Evolutionary conservation across 768 basidiomycete species (phyloP).

Genomic region (Tulasnella sp.): DNA sequence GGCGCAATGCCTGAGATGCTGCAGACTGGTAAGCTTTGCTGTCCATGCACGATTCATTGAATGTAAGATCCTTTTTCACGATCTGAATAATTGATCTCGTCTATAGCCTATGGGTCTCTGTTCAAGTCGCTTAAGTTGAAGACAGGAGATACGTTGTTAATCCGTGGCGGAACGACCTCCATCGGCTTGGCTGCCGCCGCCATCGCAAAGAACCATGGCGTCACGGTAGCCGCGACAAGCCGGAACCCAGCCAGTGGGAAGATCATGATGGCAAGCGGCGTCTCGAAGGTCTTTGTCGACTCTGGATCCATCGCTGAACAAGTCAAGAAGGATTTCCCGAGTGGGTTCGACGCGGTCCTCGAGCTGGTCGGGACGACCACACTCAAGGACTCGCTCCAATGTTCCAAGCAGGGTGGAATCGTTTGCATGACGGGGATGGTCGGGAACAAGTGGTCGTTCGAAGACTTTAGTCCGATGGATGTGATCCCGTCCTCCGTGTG

Average conservation of each 20-base stretch:
- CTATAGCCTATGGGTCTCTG: not conserved
- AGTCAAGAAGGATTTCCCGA: too few species aligned
- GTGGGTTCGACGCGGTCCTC: not conserved
- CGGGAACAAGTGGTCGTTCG: too few species aligned
- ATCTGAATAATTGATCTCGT: too few species aligned
- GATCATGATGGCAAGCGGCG: not conserved
- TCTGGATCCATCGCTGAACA: not conserved
- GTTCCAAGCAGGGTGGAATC: not conserved
- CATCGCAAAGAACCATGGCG: not conserved
- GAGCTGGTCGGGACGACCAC: not conserved
- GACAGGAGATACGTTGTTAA: not conserved
- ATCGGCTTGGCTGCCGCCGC: constrained; percentile 1
- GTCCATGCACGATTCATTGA: too few species aligned
- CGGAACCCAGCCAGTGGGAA: not conserved
- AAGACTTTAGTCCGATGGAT: too few species aligned
- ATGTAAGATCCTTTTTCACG: too few species aligned
- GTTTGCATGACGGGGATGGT: not conserved
- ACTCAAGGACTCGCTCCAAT: not conserved
- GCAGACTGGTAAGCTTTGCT: too few species aligned
- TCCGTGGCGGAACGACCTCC: constrained; percentile 10
- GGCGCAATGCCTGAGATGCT: constrained; percentile 1
- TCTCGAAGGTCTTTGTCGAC: not conserved
- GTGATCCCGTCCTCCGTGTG: too few species aligned
- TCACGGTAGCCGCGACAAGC: not conserved
- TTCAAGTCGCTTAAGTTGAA: not conserved